Evolutionary conservation across 2,329 filamentous ascomycete genomes (phyloP).

Genomic region (Pyrenophora tritici-repentis): DNA sequence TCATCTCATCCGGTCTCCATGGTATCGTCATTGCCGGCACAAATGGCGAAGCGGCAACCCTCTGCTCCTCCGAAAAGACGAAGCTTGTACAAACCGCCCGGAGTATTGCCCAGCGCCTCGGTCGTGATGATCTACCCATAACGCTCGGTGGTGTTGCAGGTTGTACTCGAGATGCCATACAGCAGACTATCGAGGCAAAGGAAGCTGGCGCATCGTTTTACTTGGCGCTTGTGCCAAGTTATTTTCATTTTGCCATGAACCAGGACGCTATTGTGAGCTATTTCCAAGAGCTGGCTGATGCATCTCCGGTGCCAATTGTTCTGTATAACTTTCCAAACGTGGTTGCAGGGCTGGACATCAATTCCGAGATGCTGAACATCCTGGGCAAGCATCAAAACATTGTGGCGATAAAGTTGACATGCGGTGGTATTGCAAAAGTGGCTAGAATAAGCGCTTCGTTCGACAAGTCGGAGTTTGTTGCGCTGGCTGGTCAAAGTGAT

Average conservation of each 20-base stretch:
- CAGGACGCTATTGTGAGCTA: conserved; percentile 44
- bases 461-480: conserved; percentile 45
- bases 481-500: conserved; percentile 51
- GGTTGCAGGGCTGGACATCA: conserved; percentile 51
- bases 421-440: conserved; percentile 51
- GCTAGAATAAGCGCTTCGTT: conserved; percentile 47
- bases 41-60: conserved; percentile 53
- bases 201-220: conserved; percentile 48
- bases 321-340: conserved; percentile 57
- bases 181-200: conserved; percentile 45
- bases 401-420: conserved; percentile 47
- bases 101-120: conserved; percentile 44
- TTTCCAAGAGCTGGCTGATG: conserved; percentile 46
- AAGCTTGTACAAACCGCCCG: conserved; percentile 48
- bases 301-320: conserved; percentile 50
- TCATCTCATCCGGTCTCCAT: conserved; percentile 60
- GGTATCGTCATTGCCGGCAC: conserved; percentile 55
- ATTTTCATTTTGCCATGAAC: conserved; percentile 50
- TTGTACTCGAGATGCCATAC: conserved; percentile 51
- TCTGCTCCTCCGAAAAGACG: conserved; percentile 48
- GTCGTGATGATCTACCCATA: conserved; percentile 45
- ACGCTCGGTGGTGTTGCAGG: conserved; percentile 50
- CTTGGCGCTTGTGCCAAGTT: conserved; percentile 48
- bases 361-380: conserved; percentile 48
- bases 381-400: conserved; percentile 45